Conservation (phyloP, 495 filamentous ascomycete genomes). For the Aspergillus sclerotioniger region DNA sequence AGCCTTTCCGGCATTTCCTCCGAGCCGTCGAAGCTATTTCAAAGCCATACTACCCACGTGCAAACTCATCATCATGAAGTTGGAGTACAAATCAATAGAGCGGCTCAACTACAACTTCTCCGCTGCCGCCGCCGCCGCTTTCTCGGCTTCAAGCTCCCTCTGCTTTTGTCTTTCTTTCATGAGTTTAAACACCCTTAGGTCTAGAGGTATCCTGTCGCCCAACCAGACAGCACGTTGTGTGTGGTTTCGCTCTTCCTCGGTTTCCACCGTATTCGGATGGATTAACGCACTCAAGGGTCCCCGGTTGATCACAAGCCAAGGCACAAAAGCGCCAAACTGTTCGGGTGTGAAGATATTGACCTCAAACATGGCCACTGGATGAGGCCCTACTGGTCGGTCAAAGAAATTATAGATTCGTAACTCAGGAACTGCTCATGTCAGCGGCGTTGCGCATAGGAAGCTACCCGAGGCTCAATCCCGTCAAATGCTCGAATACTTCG, state of each 20-base stretch:
- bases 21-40: background rate
- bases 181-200: conserved; percentile 59
- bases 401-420: conserved; percentile 77
- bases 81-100: background rate
- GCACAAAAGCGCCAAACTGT: conserved; percentile 84
- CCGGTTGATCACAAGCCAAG: conserved; percentile 81
- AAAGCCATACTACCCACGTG: background rate
- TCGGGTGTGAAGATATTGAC: conserved; percentile 83
- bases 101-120: background rate
- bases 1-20: background rate
- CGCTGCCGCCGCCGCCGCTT: background rate
- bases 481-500: background rate
- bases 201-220: conserved; percentile 69
- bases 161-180: conserved; percentile 31
- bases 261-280: conserved; percentile 71
- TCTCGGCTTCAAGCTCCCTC: conserved; percentile 19
- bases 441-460: background rate
- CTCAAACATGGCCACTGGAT: conserved; percentile 85
- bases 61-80: background rate
- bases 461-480: background rate
- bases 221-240: conserved; percentile 83
- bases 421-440: conserved; percentile 64
- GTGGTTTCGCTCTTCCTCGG: conserved; percentile 62
- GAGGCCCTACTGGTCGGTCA: conserved; percentile 76
- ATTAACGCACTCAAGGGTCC: conserved; percentile 77